A percentile compares a stretch with the other conserved stretches of the same genome.
Evolutionary conservation across 129 eudicot species (phyloP).

Genomic region (Scalesia atractyloides): DNA sequence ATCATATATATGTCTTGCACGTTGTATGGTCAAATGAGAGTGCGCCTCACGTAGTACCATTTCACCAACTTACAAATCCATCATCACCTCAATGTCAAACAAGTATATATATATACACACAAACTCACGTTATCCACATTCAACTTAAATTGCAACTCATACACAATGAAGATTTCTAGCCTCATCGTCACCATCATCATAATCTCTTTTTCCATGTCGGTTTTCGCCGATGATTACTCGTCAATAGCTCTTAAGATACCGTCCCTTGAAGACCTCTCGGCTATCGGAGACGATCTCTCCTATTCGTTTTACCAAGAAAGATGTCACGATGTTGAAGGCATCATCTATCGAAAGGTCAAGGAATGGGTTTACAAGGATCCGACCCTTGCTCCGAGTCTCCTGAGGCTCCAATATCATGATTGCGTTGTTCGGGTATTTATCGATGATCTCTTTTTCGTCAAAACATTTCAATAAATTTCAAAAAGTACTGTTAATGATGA

Average conservation of each 20-base stretch:
- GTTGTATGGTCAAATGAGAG: conserved; percentile 23
- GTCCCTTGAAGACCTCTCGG: conserved; percentile 23
- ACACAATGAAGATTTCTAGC: conserved; percentile 32
- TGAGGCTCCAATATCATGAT: conserved; percentile 77
- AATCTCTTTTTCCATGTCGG: conserved; percentile 16
- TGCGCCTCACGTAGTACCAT: conserved; percentile 41
- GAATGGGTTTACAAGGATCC: conserved; percentile 62
- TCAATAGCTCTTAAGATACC: conserved; percentile 36
- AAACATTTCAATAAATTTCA: background rate
- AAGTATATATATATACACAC: conserved; percentile 20
- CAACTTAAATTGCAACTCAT: conserved; percentile 11
- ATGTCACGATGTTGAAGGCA: conserved; percentile 63
- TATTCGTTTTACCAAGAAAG: conserved; percentile 49
- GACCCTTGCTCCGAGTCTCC: conserved; percentile 75
- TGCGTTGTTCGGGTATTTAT: conserved; percentile 72
- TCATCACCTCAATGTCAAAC: background rate
- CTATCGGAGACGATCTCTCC: conserved; percentile 45
- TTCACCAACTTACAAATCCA: conserved; percentile 28
- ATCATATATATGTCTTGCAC: conserved; percentile 27
- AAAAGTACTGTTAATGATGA: background rate
- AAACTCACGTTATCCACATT: background rate
- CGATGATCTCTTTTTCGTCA: background rate
- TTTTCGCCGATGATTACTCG: conserved; percentile 24
- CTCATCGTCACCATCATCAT: conserved; percentile 18
- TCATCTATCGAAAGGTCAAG: conserved; percentile 56